phyloP scores from a whole-genome alignment of 2,329 filamentous ascomycete species.

The Stemphylium beticola region DNA sequence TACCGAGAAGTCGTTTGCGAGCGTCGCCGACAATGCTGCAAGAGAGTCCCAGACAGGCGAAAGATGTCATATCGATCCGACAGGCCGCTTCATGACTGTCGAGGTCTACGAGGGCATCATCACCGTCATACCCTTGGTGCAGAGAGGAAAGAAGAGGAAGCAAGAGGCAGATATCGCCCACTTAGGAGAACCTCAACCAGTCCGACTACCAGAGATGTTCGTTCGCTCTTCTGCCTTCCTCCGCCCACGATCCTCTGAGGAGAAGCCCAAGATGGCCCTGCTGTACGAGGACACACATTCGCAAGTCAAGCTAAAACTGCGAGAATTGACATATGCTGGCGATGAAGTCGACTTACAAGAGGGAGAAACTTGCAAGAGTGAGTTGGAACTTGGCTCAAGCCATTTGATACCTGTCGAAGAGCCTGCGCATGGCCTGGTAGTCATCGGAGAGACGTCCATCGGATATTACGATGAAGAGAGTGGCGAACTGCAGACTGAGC shows the following conservation, averaged over 20 bases:
- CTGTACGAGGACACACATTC: constrained; percentile 69
- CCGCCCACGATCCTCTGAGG: constrained; percentile 57
- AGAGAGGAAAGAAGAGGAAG: constrained; percentile 59
- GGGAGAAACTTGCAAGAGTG: constrained; percentile 57
- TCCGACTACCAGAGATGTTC: constrained; percentile 70
- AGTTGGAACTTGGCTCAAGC: constrained; percentile 65
- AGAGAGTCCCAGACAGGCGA: constrained; percentile 83
- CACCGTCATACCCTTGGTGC: constrained; percentile 66
- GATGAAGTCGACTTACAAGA: constrained; percentile 62
- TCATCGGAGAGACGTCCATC: constrained; percentile 69
- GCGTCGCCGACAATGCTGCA: constrained; percentile 66
- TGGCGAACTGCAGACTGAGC: constrained; percentile 68
- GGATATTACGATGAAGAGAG: constrained; percentile 83
- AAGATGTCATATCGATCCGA: constrained; percentile 82
- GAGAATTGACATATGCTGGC: constrained; percentile 60
- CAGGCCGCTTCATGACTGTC: constrained; percentile 69
- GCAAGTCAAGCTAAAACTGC: constrained; percentile 60
- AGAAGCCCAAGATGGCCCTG: constrained; percentile 67
- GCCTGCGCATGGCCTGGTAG: constrained; percentile 59
- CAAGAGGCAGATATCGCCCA: constrained; percentile 59
- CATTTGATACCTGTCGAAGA: constrained; percentile 67
- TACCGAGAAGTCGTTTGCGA: constrained; percentile 65
- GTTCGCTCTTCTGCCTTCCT: constrained; percentile 71
- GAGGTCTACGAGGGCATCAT: constrained; percentile 73
- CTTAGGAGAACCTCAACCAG: constrained; percentile 66